Evolutionary conservation across 352 stramenopile species (phyloP), one percentile per base, ranked within the genome.

Genomic region (Aphanomyces cochlioides): DNA sequence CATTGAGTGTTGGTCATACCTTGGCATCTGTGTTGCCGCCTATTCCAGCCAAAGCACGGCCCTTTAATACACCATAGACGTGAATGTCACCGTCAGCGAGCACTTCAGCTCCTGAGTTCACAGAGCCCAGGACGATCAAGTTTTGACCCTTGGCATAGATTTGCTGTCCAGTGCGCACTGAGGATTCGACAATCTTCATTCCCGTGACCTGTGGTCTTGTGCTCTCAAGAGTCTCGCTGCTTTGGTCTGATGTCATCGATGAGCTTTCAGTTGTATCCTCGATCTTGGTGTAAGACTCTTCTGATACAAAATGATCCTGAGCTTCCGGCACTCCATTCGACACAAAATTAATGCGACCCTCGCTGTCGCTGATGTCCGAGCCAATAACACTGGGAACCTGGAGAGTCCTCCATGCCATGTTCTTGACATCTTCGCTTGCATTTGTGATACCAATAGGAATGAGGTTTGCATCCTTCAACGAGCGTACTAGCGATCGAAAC

Each of bases 31-130:
- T 78, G 76, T 93, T 88, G 63, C 89, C 89, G 37, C 83, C 81
- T 39, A 96, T 90, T 36, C 89, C 89, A 41, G 89, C 89, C 69
- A 96, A 82, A 38, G 89, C 89, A 40, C 89, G 84, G 73, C 89
- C 89, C 60, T 93, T 93, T 34, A 96, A 79, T 60, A 78, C 74
- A 1, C 89, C 89, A 40, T 96, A 80, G 37, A 96, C 79, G 60
- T 89, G 78, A 67, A 96, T 90, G 73, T 96, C 87, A 34, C 83
- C 85, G 59, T 96, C 89, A 36, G 89, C 85, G 67, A 95, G 78
- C 60, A 96, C 89, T 75, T 96, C 89, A 38, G 87, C 89, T 21
- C 89, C 89, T 0, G 89, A 96, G 75, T 83, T 94, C 17, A 96
- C 89, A 66, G 83, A 92, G 58, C 89, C 89, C 36, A 96, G 63